phyloP scores from a whole-genome alignment of 805 yeast genomes.

The Debaryomyces tyrocola region DNA sequence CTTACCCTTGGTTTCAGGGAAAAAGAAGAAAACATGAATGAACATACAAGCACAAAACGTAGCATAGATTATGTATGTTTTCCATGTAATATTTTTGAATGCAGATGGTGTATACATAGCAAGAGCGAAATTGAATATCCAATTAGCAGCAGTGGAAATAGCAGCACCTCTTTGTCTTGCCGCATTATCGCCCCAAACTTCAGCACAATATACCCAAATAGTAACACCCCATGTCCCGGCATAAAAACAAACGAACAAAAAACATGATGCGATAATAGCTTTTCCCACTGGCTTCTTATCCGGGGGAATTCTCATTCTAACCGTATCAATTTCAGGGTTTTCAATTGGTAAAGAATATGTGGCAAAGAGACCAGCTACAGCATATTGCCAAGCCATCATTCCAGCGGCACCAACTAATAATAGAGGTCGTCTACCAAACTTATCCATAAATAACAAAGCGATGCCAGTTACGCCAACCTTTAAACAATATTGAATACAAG shows the following conservation, averaged over 20 bases:
- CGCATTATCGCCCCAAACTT: no score
- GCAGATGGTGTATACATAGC: conserved; percentile 58
- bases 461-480: conserved; percentile 55
- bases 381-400: conserved; percentile 37
- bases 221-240: conserved; percentile 50
- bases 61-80: conserved; percentile 54
- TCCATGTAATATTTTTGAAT: conserved; percentile 52
- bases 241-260: conserved; percentile 47
- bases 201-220: conserved; percentile 47
- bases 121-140: conserved; percentile 30
- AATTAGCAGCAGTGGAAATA: conserved; percentile 53
- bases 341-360: conserved; percentile 30
- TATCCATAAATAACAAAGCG: conserved; percentile 51
- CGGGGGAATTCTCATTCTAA: conserved; percentile 30
- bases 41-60: conserved; percentile 49
- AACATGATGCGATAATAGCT: conserved; percentile 44
- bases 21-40: conserved; percentile 47
- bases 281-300: conserved; percentile 33
- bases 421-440: conserved; percentile 62
- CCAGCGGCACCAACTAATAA: conserved; percentile 44
- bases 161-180: conserved; percentile 42
- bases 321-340: conserved; percentile 25
- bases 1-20: conserved; percentile 30
- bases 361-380: conserved; percentile 37
- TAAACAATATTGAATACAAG: conserved; percentile 54